Evolutionary conservation across 164 flowering plant genomes (phyloP).

Genomic region (Macadamia integrifolia): DNA sequence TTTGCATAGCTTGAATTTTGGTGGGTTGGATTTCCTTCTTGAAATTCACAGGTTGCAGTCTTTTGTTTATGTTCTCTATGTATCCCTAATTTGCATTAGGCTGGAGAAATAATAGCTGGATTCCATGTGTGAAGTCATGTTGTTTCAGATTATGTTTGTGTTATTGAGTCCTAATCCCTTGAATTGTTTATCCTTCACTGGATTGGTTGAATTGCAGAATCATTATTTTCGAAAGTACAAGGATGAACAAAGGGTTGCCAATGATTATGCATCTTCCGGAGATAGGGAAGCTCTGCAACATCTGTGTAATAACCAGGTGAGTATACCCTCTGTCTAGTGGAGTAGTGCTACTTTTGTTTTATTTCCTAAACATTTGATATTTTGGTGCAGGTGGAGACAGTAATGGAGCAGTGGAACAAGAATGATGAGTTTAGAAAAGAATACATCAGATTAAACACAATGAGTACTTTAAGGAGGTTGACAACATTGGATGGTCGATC

Average conservation of each 20-base stretch:
- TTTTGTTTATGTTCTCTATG: too few relatives aligned
- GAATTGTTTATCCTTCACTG: background rate
- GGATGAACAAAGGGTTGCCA: constrained; percentile 42
- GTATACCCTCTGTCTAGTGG: constrained; percentile 2
- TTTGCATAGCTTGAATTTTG: too few relatives aligned
- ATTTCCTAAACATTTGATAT: constrained; percentile 7
- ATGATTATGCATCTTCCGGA: constrained; percentile 33
- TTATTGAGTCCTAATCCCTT: background rate
- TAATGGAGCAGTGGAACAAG: constrained; percentile 69
- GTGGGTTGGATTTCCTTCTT: too few relatives aligned
- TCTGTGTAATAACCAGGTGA: constrained; percentile 58
- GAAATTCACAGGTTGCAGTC: too few relatives aligned
- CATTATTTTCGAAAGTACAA: constrained; percentile 50
- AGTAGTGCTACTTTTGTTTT: background rate
- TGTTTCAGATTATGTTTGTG: too few relatives aligned
- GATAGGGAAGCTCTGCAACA: constrained; percentile 47
- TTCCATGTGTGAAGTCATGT: too few relatives aligned
- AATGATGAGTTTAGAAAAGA: constrained; percentile 65
- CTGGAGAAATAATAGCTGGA: too few relatives aligned
- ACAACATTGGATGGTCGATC: constrained; percentile 76
- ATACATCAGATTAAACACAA: constrained; percentile 51
- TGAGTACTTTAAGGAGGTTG: constrained; percentile 67
- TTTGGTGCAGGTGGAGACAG: constrained; percentile 47
- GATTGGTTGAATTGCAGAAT: constrained; percentile 42
- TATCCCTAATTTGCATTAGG: too few relatives aligned